Conservation (phyloP, 2,329 filamentous ascomycete genomes). For the Diaporthe citri region DNA sequence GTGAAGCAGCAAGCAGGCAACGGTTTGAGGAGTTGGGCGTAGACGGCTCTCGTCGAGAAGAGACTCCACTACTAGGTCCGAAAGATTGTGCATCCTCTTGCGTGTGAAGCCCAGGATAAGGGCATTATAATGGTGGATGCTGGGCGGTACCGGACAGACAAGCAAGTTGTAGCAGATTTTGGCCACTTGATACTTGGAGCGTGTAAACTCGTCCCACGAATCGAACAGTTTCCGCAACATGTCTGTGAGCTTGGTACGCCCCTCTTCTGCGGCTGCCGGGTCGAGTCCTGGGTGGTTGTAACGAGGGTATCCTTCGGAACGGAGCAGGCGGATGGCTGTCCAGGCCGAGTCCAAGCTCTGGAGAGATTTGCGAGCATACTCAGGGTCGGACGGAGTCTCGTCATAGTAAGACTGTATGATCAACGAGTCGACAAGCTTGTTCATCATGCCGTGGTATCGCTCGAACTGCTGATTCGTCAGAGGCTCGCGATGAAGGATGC, state of each 20-base stretch:
- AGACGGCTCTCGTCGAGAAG: slow-evolving; percentile 60
- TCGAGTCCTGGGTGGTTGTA: slow-evolving; percentile 47
- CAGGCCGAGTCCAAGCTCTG: slow-evolving; percentile 49
- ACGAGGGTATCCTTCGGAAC: slow-evolving; percentile 51
- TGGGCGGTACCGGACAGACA: slow-evolving; percentile 70
- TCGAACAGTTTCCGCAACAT: slow-evolving; percentile 45
- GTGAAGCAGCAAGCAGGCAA: slow-evolving; percentile 64
- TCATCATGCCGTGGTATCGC: slow-evolving; percentile 43
- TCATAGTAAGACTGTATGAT: slow-evolving; percentile 47
- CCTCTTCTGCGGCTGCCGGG: slow-evolving; percentile 36
- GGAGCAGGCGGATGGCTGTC: slow-evolving; percentile 49
- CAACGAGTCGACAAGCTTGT: slow-evolving; percentile 49
- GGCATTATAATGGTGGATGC: slow-evolving; percentile 77
- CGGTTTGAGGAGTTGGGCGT: slow-evolving; percentile 62
- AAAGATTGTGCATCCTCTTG: slow-evolving; percentile 61
- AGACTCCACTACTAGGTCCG: slow-evolving; percentile 65
- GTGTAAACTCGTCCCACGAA: slow-evolving; percentile 43
- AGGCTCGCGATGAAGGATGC: slow-evolving; percentile 41
- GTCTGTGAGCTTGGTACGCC: slow-evolving; percentile 44
- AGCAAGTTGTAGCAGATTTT: slow-evolving; percentile 77
- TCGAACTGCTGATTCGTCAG: slow-evolving; percentile 42
- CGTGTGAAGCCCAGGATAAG: slow-evolving; percentile 76
- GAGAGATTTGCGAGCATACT: slow-evolving; percentile 39
- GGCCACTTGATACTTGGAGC: slow-evolving; percentile 49
- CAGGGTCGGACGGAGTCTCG: slow-evolving; percentile 42